phyloP scores from a whole-genome alignment of 345 rosid species.

The Populus simonii region DNA sequence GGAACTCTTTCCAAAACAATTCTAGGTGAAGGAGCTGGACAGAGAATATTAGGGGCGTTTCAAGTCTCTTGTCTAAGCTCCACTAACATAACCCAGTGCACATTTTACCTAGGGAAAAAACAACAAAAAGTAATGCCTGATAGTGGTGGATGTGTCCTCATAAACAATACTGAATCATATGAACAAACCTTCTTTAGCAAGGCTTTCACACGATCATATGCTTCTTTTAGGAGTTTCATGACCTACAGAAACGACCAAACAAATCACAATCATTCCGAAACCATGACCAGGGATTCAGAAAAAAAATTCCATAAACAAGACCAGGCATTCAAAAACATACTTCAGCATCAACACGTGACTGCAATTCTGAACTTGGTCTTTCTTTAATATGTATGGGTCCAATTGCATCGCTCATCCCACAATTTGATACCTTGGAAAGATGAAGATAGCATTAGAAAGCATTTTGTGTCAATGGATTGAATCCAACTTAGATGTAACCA shows the following conservation, averaged over 20 bases:
- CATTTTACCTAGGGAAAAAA: not conserved
- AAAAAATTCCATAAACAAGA: not conserved
- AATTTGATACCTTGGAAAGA: slow-evolving; percentile 63
- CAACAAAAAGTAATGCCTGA: not conserved
- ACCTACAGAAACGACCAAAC: slow-evolving; percentile 48
- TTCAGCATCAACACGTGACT: slow-evolving; percentile 92
- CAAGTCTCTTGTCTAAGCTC: not conserved
- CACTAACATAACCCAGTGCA: not conserved
- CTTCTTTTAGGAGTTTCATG: slow-evolving; percentile 87
- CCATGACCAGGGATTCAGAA: not conserved
- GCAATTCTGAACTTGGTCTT: slow-evolving; percentile 93
- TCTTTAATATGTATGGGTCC: slow-evolving; percentile 96
- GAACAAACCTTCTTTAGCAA: slow-evolving; percentile 69
- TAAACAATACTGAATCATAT: not conserved
- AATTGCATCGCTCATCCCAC: slow-evolving; percentile 91
- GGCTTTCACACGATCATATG: slow-evolving; percentile 87
- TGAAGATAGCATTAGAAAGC: not conserved
- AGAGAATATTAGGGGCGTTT: not conserved
- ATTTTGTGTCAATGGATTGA: not conserved
- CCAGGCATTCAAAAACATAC: slow-evolving; percentile 37
- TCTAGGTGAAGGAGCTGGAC: not conserved
- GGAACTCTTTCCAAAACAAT: not conserved
- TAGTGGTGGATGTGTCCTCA: not conserved
- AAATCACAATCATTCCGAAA: not conserved
- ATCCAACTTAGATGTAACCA: not conserved